A percentile compares a stretch with the other conserved stretches of the same genome.
phyloP scores from a whole-genome alignment of 345 rosid species.

The Syzygium aqueum region DNA sequence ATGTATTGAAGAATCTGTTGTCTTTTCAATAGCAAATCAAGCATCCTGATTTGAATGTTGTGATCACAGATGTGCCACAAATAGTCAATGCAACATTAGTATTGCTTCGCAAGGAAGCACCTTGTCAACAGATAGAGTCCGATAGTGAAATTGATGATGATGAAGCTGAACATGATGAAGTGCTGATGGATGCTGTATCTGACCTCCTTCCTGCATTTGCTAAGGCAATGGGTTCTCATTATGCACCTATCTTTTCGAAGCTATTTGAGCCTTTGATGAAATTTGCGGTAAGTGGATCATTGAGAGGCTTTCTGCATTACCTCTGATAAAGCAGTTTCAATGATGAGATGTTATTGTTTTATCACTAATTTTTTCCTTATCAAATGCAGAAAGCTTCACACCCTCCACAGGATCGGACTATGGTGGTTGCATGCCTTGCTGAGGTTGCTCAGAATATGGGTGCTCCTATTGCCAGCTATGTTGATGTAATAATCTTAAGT shows the following conservation, averaged over 20 bases:
- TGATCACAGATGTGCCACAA: slow-evolving; percentile 55
- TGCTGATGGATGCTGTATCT: slow-evolving; percentile 98
- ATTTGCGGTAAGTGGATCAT: slow-evolving; percentile 56
- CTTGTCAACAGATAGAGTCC: slow-evolving; percentile 71
- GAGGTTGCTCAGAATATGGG: slow-evolving; percentile 99
- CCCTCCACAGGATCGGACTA: slow-evolving; percentile 84
- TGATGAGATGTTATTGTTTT: not conserved
- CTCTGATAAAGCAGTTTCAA: not conserved
- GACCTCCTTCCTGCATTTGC: slow-evolving; percentile 99
- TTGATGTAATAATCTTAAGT: slow-evolving; percentile 53
- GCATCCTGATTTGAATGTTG: not conserved
- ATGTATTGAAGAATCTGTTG: not conserved
- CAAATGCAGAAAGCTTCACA: slow-evolving; percentile 56
- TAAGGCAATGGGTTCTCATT: slow-evolving; percentile 86
- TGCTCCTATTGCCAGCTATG: slow-evolving; percentile 76
- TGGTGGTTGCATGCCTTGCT: slow-evolving; percentile 98
- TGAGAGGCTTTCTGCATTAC: not conserved
- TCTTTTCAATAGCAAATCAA: not conserved
- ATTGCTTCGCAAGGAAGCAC: slow-evolving; percentile 78
- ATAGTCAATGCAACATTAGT: slow-evolving; percentile 70
- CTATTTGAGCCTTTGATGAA: slow-evolving; percentile 94
- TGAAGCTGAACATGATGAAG: slow-evolving; percentile 79
- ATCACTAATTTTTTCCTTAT: not conserved
- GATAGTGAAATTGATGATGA: slow-evolving; percentile 80
- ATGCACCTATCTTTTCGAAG: slow-evolving; percentile 76